Conservation (phyloP, 164 flowering plant genomes). For the Euptelea pleiosperma region DNA sequence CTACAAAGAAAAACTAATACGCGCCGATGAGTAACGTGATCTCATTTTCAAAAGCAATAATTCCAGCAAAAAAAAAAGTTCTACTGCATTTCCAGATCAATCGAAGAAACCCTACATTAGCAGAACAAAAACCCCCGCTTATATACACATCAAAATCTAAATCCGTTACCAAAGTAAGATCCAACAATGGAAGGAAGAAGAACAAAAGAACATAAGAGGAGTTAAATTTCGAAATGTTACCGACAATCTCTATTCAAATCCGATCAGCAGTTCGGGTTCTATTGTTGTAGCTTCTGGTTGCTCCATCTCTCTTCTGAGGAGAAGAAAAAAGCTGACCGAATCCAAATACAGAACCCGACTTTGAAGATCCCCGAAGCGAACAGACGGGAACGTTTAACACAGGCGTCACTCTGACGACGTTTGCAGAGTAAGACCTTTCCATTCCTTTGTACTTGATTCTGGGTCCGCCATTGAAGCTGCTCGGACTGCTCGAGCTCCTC, state of each 20-base stretch:
- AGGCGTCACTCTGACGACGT: constrained; percentile 78
- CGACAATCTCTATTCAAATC: constrained; percentile 27
- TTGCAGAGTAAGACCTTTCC: constrained; percentile 92
- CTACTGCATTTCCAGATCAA: too few relatives aligned
- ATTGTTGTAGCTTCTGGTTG: constrained; percentile 14
- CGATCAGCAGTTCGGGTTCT: constrained; percentile 47
- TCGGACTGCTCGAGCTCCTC: constrained; percentile 91
- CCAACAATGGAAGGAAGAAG: too few relatives aligned
- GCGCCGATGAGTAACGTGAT: too few relatives aligned
- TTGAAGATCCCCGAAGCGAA: constrained; percentile 67
- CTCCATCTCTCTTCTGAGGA: constrained; percentile 45
- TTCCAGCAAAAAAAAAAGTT: too few relatives aligned
- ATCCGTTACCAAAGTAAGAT: too few relatives aligned
- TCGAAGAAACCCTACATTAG: too few relatives aligned
- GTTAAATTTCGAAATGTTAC: too few relatives aligned
- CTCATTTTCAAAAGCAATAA: too few relatives aligned
- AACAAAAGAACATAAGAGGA: too few relatives aligned
- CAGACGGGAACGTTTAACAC: constrained; percentile 90
- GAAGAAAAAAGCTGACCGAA: constrained; percentile 68
- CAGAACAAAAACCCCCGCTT: too few relatives aligned
- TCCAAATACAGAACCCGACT: constrained; percentile 66
- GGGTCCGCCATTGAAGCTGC: constrained; percentile 82
- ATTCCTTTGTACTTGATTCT: constrained; percentile 57
- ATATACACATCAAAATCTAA: too few relatives aligned
- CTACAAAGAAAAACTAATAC: too few relatives aligned